Percentiles rank a stretch among this genome's conserved stretches.
phyloP scores from a whole-genome alignment of 225 moss, liverwort and hornwort species.

The Neckera pumila region DNA sequence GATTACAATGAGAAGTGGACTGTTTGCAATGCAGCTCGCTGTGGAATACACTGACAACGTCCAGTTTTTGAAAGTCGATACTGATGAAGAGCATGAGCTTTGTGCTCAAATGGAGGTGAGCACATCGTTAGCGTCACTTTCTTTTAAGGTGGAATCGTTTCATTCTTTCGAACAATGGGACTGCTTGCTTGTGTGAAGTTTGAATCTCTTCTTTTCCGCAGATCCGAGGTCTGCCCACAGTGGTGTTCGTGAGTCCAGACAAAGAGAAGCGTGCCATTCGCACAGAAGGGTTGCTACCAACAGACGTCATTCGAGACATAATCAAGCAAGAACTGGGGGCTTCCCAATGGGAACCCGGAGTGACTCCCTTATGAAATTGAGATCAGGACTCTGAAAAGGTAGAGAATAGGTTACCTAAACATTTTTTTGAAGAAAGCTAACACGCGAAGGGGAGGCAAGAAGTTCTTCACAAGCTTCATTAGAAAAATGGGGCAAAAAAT shows the following conservation, averaged over 20 bases:
- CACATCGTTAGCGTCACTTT: neutral
- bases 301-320: constrained; percentile 60
- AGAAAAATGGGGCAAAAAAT: neutral
- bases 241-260: constrained; percentile 87
- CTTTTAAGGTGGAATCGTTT: neutral
- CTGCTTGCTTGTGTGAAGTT: neutral
- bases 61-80: constrained; percentile 85
- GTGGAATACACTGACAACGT: constrained; percentile 65
- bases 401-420: neutral
- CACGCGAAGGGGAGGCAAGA: neutral
- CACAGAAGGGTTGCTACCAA: constrained; percentile 77
- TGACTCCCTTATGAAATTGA: neutral
- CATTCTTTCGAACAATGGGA: neutral
- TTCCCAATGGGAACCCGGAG: neutral
- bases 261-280: constrained; percentile 77
- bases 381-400: neutral
- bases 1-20: neutral
- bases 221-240: constrained; percentile 89
- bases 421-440: neutral
- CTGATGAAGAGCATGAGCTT: constrained; percentile 95
- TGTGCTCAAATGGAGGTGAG: constrained; percentile 82
- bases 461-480: neutral
- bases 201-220: neutral
- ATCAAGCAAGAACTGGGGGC: constrained; percentile 59
- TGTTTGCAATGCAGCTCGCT: constrained; percentile 56